Conservation (phyloP, 371 early-diverging fungal genomes). For the Syncephalastrum racemosum region DNA sequence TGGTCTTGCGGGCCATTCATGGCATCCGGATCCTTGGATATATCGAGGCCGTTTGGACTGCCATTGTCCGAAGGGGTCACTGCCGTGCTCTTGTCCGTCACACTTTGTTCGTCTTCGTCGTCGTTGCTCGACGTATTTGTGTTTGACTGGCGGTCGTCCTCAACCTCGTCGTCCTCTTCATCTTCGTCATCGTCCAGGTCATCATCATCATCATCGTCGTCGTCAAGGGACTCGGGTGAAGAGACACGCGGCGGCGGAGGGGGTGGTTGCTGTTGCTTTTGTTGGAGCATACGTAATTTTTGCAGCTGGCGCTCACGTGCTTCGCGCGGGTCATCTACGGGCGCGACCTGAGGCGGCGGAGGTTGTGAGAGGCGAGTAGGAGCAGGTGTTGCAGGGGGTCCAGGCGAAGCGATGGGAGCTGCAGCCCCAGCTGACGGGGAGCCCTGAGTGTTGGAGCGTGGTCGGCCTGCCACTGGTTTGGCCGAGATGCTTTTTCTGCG, state of each 20-base stretch:
- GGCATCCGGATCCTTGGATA: too few relatives aligned
- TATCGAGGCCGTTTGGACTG: not conserved
- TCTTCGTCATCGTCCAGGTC: constrained; percentile 11
- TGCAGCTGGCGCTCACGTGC: constrained; percentile 23
- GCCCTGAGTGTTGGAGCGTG: constrained; percentile 26
- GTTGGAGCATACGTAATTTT: constrained; percentile 19
- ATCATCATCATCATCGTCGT: constrained; percentile 7
- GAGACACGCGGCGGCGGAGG: not conserved
- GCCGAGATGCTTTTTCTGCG: constrained; percentile 11
- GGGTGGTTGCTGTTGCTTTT: constrained; percentile 20
- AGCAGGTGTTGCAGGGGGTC: too few relatives aligned
- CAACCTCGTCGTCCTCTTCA: constrained; percentile 17
- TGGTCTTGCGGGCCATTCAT: not conserved
- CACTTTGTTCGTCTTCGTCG: constrained; percentile 11
- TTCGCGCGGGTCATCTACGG: constrained; percentile 5
- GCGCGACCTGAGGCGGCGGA: too few relatives aligned
- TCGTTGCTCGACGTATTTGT: not conserved
- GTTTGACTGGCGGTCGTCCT: constrained; percentile 7
- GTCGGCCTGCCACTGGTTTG: constrained; percentile 11
- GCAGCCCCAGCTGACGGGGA: constrained; percentile 4
- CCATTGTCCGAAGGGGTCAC: not conserved
- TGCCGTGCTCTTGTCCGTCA: not conserved
- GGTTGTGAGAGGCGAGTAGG: too few relatives aligned
- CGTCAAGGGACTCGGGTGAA: not conserved
- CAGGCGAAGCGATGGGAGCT: constrained; percentile 8